These are phyloP conservation scores for Colletotrichum chrysophilum DNA, from an alignment of 2,329 filamentous ascomycete genomes.

Conservation along the genomic window DNA sequence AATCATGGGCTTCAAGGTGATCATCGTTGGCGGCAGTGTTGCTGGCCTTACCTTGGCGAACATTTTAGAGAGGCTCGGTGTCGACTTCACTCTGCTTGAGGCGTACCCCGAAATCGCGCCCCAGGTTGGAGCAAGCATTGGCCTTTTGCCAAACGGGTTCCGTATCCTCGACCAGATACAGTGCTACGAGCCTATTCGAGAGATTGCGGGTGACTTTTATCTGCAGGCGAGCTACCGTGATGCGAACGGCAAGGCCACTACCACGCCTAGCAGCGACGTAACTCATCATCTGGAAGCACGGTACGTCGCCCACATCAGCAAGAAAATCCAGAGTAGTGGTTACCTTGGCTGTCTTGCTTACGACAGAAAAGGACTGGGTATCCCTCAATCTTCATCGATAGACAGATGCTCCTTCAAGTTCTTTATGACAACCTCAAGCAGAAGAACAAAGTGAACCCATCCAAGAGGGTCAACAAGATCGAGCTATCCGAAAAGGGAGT, in stretches of 20 bases:
- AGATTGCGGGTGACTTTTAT: slow-evolving; percentile 22
- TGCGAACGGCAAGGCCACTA: slow-evolving; percentile 19
- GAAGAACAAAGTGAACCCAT: slow-evolving; percentile 25
- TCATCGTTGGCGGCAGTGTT: slow-evolving; percentile 56
- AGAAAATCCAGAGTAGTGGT: rapidly evolving
- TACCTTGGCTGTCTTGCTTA: not conserved
- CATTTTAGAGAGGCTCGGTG: slow-evolving; percentile 46
- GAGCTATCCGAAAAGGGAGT: slow-evolving; percentile 21
- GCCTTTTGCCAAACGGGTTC: slow-evolving; percentile 43
- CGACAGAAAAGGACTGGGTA: slow-evolving; percentile 29
- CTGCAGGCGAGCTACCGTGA: not conserved
- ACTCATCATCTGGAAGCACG: not conserved
- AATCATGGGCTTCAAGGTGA: slow-evolving; percentile 35
- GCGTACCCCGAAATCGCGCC: slow-evolving; percentile 44
- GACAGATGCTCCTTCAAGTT: slow-evolving; percentile 36
- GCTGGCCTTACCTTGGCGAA: slow-evolving; percentile 39
- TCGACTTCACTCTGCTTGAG: slow-evolving; percentile 57
- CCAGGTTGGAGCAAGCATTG: slow-evolving; percentile 52
- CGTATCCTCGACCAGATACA: slow-evolving; percentile 55
- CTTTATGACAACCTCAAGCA: slow-evolving; percentile 37
- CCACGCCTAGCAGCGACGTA: not conserved
- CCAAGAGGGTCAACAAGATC: slow-evolving; percentile 16
- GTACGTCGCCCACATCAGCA: not conserved
- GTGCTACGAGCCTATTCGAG: slow-evolving; percentile 31
- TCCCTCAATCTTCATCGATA: slow-evolving; percentile 37